These are phyloP conservation scores for Aspergillus melleus DNA, from an alignment of 2,329 filamentous ascomycete species.

Conservation along the genomic window DNA sequence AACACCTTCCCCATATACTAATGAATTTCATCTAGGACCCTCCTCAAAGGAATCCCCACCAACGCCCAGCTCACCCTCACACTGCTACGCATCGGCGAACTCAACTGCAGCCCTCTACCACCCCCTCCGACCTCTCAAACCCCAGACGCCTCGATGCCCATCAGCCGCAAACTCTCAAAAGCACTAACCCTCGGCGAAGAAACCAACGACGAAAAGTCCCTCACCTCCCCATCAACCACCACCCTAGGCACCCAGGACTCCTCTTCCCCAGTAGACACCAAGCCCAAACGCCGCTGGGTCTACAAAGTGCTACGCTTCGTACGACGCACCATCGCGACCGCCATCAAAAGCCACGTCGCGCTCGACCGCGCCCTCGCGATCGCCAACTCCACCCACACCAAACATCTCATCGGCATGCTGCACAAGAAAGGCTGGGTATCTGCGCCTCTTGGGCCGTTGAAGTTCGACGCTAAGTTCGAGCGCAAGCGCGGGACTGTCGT, in stretches of 20 bases:
- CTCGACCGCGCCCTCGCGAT: slow-evolving; percentile 71
- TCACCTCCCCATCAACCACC: not conserved
- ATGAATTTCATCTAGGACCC: slow-evolving; percentile 48
- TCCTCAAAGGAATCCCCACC: slow-evolving; percentile 79
- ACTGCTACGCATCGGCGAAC: slow-evolving; percentile 76
- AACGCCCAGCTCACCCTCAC: slow-evolving; percentile 84
- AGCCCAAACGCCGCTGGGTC: slow-evolving; percentile 39
- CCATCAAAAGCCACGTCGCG: slow-evolving; percentile 69
- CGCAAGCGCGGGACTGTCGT: slow-evolving; percentile 73
- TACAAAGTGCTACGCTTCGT: slow-evolving; percentile 63
- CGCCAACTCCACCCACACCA: slow-evolving; percentile 62
- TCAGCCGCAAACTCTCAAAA: not conserved
- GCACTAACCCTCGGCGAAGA: not conserved
- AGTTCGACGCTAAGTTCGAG: slow-evolving; percentile 71
- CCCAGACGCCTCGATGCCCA: not conserved
- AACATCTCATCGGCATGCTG: slow-evolving; percentile 70
- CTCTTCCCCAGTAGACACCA: slow-evolving; percentile 5
- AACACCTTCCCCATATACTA: not conserved
- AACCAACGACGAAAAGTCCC: not conserved
- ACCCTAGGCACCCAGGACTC: not conserved
- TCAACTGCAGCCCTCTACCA: slow-evolving; percentile 76
- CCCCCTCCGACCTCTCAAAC: slow-evolving; percentile 50
- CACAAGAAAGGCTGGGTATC: slow-evolving; percentile 45
- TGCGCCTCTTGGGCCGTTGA: slow-evolving; percentile 64
- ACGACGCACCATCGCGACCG: slow-evolving; percentile 68